Percentiles rank a stretch among this genome's conserved stretches.
phyloP scores from a whole-genome alignment of 305 asterid genomes.

The Fraxinus sp. region DNA sequence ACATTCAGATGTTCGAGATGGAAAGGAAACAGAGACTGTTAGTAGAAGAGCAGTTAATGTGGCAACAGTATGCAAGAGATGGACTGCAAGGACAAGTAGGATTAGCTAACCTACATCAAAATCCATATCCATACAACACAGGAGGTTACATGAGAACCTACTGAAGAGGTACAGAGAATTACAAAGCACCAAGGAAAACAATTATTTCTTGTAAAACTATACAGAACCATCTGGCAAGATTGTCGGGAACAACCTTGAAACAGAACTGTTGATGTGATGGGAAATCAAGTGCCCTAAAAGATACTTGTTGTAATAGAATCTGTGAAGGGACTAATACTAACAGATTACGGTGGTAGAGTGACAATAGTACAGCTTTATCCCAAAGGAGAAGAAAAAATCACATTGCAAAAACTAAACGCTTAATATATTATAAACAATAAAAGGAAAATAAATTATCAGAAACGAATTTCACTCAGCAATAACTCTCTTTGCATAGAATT shows the following conservation, averaged over 20 bases:
- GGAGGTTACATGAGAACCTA: constrained; percentile 42
- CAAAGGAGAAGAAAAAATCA: neutral
- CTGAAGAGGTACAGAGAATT: neutral
- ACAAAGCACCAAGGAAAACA: neutral
- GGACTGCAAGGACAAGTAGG: constrained; percentile 79
- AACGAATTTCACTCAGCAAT: neutral
- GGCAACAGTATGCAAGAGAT: constrained; percentile 77
- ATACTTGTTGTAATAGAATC: neutral
- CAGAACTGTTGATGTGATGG: neutral
- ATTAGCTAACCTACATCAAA: constrained; percentile 42
- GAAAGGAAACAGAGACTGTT: constrained; percentile 75
- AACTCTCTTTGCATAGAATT: neutral
- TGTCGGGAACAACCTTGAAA: neutral
- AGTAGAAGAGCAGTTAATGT: constrained; percentile 74
- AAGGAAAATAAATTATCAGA: neutral
- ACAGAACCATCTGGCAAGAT: neutral
- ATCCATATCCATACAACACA: constrained; percentile 39
- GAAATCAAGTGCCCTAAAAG: neutral
- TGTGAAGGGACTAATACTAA: neutral
- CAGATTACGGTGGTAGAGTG: neutral
- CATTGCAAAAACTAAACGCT: neutral
- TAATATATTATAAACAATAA: neutral
- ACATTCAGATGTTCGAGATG: constrained; percentile 88
- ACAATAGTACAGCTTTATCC: neutral
- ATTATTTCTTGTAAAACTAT: neutral